Percentiles rank a stretch among this genome's conserved stretches.
Evolutionary conservation across 2,329 filamentous ascomycete species (phyloP).

Genomic region (Annulohypoxylon truncatum): DNA sequence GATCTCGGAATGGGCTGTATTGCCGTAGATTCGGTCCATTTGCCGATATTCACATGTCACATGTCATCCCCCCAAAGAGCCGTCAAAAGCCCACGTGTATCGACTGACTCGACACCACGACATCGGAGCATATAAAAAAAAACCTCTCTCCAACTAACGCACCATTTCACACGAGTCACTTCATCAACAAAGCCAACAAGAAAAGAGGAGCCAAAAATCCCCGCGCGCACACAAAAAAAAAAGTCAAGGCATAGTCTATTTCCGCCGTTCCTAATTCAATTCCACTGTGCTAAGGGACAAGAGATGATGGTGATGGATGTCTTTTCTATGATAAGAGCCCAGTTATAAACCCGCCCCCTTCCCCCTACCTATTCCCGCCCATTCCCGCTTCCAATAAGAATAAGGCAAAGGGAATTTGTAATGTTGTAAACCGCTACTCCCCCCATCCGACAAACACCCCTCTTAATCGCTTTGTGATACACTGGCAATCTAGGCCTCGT

Average conservation of each 20-base stretch:
- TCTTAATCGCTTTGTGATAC: constrained; percentile 41
- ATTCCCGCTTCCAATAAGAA: not conserved
- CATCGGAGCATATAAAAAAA: not conserved
- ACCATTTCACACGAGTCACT: not conserved
- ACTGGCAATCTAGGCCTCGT: constrained; percentile 25
- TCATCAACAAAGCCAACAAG: not conserved
- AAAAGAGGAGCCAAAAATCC: not conserved
- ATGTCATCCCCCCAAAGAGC: not conserved
- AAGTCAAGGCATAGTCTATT: not conserved
- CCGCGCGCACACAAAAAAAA: not conserved
- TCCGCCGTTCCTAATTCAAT: not conserved
- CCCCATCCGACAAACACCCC: not conserved
- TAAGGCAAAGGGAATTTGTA: not conserved
- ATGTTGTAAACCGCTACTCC: constrained; percentile 39
- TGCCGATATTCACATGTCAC: not conserved
- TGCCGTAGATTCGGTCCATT: not conserved
- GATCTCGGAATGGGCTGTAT: no score
- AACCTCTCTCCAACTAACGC: not conserved
- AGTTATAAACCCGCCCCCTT: not conserved
- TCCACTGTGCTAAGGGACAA: not conserved
- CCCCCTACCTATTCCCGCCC: not conserved
- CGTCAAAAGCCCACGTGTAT: not conserved
- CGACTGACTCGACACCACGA: not conserved
- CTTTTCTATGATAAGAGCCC: constrained; percentile 4
- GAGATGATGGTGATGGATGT: not conserved